A percentile compares a stretch with the other conserved stretches of the same genome.
These are phyloP conservation scores for Podospora sp. DNA, from an alignment of 495 filamentous ascomycete species.

Conservation along the genomic window DNA sequence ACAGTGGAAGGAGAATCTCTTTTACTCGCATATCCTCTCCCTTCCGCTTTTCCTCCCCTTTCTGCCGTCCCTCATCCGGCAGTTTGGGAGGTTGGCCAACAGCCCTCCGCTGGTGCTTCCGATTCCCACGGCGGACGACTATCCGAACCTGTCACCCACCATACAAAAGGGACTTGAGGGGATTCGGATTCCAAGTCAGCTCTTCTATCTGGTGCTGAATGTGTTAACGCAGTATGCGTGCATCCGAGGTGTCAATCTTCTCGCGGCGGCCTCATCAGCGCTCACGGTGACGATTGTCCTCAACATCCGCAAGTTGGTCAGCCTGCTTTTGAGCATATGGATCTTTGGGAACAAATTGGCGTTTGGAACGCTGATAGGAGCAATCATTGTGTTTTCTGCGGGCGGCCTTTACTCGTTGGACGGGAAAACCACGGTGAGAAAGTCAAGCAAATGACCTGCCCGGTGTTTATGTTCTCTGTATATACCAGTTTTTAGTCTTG, in stretches of 20 bases:
- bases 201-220: constrained; percentile 75
- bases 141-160: constrained; percentile 28
- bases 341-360: constrained; percentile 85
- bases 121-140: constrained; percentile 31
- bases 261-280: constrained; percentile 82
- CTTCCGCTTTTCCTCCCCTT: constrained; percentile 68
- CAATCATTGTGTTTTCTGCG: constrained; percentile 81
- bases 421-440: constrained; percentile 33
- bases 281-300: constrained; percentile 94
- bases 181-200: constrained; percentile 64
- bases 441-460: background rate
- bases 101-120: constrained; percentile 51
- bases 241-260: constrained; percentile 90
- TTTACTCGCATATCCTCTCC: constrained; percentile 85
- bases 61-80: constrained; percentile 50
- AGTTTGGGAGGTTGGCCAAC: constrained; percentile 54
- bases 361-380: constrained; percentile 74
- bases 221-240: constrained; percentile 91
- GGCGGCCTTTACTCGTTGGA: constrained; percentile 89
- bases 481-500: background rate
- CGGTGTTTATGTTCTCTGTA: background rate
- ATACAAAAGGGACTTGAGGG: constrained; percentile 40
- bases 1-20: constrained; percentile 95
- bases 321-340: constrained; percentile 85
- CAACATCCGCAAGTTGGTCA: constrained; percentile 93